phyloP scores from a whole-genome alignment of 208 protist species.

The Entamoeba dispar region DNA sequence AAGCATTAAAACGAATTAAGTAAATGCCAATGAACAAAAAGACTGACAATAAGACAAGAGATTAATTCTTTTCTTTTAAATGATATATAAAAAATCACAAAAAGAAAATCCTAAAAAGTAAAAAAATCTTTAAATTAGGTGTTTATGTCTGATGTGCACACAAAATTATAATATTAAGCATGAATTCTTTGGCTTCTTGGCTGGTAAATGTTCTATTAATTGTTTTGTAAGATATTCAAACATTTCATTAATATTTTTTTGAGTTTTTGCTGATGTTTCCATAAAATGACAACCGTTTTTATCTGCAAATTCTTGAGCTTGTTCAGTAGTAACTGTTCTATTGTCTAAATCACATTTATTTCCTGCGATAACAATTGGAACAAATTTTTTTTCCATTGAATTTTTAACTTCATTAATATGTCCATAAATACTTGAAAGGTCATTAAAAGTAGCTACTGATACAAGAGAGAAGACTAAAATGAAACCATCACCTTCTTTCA shows the following conservation, averaged over 20 bases:
- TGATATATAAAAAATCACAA: too few relatives aligned
- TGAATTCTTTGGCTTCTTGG: too few relatives aligned
- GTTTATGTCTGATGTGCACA: too few relatives aligned
- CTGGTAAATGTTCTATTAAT: neutral
- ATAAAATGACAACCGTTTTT: neutral
- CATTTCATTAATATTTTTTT: neutral
- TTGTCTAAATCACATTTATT: constrained; percentile 23
- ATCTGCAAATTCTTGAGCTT: neutral
- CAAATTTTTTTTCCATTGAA: neutral
- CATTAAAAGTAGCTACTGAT: neutral
- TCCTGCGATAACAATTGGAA: constrained; percentile 20
- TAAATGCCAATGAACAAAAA: too few relatives aligned
- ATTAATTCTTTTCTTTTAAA: too few relatives aligned
- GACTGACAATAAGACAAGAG: too few relatives aligned
- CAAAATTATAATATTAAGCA: too few relatives aligned
- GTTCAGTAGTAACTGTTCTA: neutral
- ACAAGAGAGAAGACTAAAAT: neutral
- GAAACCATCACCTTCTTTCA: neutral
- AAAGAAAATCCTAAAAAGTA: too few relatives aligned
- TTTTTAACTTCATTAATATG: neutral
- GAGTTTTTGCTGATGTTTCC: neutral
- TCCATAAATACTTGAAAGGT: neutral
- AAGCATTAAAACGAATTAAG: too few relatives aligned
- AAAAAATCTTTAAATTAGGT: too few relatives aligned
- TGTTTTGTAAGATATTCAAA: neutral